Conservation (phyloP, 2,329 filamentous ascomycete genomes). For the Fusarium denticulatum region DNA sequence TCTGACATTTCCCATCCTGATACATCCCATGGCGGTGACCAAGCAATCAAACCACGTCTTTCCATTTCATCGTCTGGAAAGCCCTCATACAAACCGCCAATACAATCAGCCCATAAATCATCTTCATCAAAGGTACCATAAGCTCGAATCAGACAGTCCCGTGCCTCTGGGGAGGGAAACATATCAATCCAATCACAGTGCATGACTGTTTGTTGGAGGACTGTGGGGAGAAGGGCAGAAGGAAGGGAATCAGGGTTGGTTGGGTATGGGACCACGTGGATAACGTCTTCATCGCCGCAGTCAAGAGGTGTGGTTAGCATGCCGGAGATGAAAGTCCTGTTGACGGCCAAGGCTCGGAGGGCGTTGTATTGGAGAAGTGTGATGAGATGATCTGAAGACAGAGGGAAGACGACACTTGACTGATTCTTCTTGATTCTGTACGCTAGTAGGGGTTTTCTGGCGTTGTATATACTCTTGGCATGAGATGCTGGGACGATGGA, state of each 20-base stretch:
- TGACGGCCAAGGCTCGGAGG: conserved; percentile 17
- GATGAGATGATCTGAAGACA: conserved; percentile 18
- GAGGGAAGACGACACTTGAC: background rate
- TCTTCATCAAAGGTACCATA: conserved; percentile 51
- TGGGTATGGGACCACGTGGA: conserved; percentile 19
- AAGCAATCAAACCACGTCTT: conserved; percentile 53
- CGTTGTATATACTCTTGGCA: background rate
- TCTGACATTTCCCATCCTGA: conserved; percentile 37
- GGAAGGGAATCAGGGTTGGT: background rate
- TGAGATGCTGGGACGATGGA: background rate
- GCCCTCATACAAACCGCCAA: conserved; percentile 56
- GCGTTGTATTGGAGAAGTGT: conserved; percentile 28
- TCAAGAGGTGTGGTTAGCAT: conserved; percentile 13
- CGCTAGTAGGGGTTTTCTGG: background rate
- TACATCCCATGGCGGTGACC: conserved; percentile 45
- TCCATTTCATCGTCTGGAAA: conserved; percentile 55
- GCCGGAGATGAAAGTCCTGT: conserved; percentile 15
- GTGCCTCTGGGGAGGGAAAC: conserved; percentile 5
- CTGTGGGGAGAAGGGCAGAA: conserved; percentile 4
- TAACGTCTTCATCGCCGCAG: background rate
- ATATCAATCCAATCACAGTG: conserved; percentile 28
- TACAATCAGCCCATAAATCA: conserved; percentile 54
- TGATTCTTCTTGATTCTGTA: background rate
- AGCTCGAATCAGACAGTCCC: conserved; percentile 8
- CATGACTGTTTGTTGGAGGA: conserved; percentile 14